Conservation (phyloP, 768 basidiomycete genomes). For the Suillus sp. region DNA sequence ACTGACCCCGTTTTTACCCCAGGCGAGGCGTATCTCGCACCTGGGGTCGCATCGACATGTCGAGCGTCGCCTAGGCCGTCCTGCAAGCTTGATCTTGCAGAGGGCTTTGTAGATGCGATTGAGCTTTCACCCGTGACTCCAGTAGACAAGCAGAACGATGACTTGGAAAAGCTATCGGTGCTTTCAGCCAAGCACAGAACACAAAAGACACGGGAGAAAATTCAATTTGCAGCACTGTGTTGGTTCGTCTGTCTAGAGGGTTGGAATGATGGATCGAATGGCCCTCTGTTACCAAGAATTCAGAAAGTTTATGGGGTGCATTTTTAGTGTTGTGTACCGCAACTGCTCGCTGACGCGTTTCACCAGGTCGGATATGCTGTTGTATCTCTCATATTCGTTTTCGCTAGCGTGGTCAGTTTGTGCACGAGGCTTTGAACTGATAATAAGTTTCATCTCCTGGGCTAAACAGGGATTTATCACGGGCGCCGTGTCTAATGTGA, state of each 20-base stretch:
- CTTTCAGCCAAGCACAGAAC: constrained; percentile 15
- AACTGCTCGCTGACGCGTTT: not conserved
- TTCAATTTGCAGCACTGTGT: constrained; percentile 40
- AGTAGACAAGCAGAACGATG: not conserved
- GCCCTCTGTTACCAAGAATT: constrained; percentile 41
- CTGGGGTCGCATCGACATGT: constrained; percentile 10
- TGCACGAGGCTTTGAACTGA: not conserved
- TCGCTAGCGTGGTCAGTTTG: constrained; percentile 39
- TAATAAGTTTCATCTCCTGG: not conserved
- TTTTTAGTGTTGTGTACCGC: not conserved
- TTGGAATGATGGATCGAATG: constrained; percentile 43
- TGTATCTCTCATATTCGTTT: constrained; percentile 47
- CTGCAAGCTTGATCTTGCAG: constrained; percentile 11
- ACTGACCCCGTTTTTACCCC: not conserved
- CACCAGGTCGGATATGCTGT: constrained; percentile 39
- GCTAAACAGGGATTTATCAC: constrained; percentile 42
- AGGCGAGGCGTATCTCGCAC: constrained; percentile 10
- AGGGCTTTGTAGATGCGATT: not conserved
- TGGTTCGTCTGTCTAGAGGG: constrained; percentile 38
- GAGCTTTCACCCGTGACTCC: constrained; percentile 8
- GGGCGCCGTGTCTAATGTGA: constrained; percentile 50
- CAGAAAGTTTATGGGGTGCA: constrained; percentile 39
- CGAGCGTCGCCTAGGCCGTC: constrained; percentile 8
- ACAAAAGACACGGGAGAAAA: constrained; percentile 24
- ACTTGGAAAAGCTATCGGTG: not conserved